Conservation (phyloP, 441 rosid genomes). For the Pelargonium citronellum region DNA sequence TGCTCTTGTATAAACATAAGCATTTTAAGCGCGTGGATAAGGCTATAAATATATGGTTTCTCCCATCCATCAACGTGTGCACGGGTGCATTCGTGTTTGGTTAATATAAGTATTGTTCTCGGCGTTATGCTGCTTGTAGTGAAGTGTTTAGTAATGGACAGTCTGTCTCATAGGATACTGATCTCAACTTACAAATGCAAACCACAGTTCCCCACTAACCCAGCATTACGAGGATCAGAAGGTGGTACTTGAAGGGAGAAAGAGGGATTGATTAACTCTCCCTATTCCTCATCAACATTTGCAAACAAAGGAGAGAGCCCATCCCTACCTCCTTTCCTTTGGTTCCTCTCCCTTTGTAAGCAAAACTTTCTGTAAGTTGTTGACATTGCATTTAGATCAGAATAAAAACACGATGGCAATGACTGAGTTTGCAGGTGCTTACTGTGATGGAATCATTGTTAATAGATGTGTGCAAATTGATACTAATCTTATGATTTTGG, state of each 20-base stretch:
- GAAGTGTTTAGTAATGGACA: no score
- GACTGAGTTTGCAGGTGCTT: not conserved
- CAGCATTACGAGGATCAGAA: no score
- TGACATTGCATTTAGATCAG: not conserved
- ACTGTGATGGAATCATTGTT: not conserved
- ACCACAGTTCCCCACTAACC: no score
- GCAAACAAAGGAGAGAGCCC: not conserved
- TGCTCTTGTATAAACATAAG: not conserved
- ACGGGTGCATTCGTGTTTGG: not conserved
- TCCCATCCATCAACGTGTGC: not conserved
- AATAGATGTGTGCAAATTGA: not conserved
- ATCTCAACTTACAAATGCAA: no score
- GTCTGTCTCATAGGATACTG: no score
- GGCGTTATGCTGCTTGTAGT: no score
- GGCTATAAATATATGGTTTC: not conserved
- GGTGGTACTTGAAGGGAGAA: no score
- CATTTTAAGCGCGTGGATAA: not conserved
- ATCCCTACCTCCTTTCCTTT: not conserved
- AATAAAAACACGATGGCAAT: not conserved
- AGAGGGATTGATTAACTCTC: no score
- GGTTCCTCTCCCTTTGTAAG: no score
- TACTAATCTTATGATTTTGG: not conserved
- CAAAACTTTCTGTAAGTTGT: not conserved
- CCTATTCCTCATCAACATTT: no score
- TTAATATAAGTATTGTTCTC: not conserved